These are phyloP conservation scores for Sphenostylis stenocarpa DNA, from an alignment of 306 rosid species.

Conservation along the genomic window DNA sequence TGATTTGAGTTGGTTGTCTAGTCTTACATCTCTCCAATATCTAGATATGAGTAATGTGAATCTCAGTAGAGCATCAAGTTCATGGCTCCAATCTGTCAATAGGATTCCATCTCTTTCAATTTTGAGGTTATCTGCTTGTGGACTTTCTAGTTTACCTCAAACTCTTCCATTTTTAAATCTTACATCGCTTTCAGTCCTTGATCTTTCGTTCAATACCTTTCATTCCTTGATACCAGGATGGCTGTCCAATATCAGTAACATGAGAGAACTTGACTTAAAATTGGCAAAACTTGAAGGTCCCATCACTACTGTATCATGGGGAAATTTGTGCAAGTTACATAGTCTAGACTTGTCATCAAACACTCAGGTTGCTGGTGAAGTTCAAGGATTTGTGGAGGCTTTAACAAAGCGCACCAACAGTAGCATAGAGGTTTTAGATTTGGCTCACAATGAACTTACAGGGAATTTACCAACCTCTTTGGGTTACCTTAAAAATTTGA, in stretches of 20 bases:
- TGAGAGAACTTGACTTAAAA: background rate
- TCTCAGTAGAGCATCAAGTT: background rate
- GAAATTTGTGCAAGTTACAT: background rate
- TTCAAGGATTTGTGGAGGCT: background rate
- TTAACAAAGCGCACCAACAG: background rate
- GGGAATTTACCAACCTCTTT: background rate
- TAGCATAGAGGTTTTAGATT: background rate
- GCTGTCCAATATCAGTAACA: background rate
- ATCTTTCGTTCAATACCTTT: background rate
- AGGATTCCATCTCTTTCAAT: background rate
- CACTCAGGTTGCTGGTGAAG: background rate
- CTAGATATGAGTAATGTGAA: constrained; percentile 11
- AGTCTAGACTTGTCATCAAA: background rate
- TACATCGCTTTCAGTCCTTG: background rate
- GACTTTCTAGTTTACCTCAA: background rate
- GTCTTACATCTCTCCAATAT: constrained; percentile 31
- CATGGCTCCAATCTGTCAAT: background rate
- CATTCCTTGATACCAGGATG: background rate
- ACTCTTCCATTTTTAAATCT: background rate
- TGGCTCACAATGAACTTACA: background rate
- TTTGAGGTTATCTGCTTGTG: background rate
- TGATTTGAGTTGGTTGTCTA: constrained; percentile 23
- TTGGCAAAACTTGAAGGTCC: background rate
- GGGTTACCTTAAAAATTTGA: background rate
- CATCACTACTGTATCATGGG: background rate